Evolutionary conservation across 1,284 basidiomycete species (phyloP), one percentile per base, ranked within the genome.

Genomic region (Sporisorium sorghi): DNA sequence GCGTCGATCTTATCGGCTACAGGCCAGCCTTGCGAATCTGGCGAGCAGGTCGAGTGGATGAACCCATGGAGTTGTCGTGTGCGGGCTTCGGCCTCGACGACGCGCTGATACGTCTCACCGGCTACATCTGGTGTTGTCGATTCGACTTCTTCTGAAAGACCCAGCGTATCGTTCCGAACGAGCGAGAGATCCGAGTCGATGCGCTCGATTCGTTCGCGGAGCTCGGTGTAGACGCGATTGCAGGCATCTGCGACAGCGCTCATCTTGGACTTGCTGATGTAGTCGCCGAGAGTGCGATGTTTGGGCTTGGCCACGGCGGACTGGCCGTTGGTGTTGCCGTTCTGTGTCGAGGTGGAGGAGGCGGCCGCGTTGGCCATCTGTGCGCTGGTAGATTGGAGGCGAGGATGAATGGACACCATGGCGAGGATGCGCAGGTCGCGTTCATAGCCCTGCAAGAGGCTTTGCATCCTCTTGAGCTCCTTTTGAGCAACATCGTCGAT

Each of bases 401-500:
- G 63, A 7, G 78, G 69, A 61, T 81, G 63, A 44, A 84, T 78
- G 12, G 65, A 63, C 9, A 84, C 76, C 55, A 78, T 77, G 17
- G 56, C 57, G 24, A 84, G 67, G 32, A 81, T 66, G 39, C 70
- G 56, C 2, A 83, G 64, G 44, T 82, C 83, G 2, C 58, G 57
- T 58, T 79, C 78, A 52, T 83, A 72, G 23, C 79, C 78, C 11
- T 75, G 61, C 14, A 84, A 58, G 17, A 84, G 58, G 14, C 61
- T 68, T 42, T 79, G 61, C 81, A 83, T 84, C 12, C 77, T 50
- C 2, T 48, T 62, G 19, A 83, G 64, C 53, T 83, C 82, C 33
- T 62, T 73, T 26, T 57, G 55, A 17, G 74, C 73, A 17, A 76
- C 56, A 23, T 73, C 67, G 8, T 69, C 68, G 30, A 73, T 65